Evolutionary conservation across 2,329 filamentous ascomycete species (phyloP), one percentile per base, ranked within the genome.

Genomic region (Alternaria burnsii): DNA sequence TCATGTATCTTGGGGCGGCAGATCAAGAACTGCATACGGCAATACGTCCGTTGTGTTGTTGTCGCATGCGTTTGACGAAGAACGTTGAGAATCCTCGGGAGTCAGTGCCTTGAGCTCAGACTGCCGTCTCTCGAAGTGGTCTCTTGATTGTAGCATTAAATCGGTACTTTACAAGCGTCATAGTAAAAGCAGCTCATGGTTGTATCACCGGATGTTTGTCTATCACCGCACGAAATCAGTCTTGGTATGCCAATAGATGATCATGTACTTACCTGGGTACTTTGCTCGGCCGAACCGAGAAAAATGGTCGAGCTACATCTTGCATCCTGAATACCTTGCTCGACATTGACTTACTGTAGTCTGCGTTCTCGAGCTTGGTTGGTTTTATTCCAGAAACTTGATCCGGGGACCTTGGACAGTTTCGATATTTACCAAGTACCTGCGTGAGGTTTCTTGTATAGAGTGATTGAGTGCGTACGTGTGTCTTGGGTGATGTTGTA

Each of bases 51-150:
- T 22, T 16, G 38, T 36, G 34, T 24, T 20, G 34, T 11, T 38
- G 30, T 38, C 30, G 22, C 30, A 36, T 38, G 20, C 32, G 32
- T 50, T 36, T 36, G 46, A 50, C 20, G 20, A 36, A 38, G 30
- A 50, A 24, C 32, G 8, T 34, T 11, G 10, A 16, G 32, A 36
- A 32, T 50, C 20, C 9, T 34, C 14, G 16, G 22, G 32, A 36
- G 46, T 50, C 46, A 38, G 46, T 50, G 46, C 30, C 46, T 36
- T 50, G 46, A 24, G 32, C 30, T 50, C 32, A 50, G 46, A 36
- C 46, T 50, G 32, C 32, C 40, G 40, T 20, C 20, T 42, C 10
- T 18, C 20, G 11, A 9, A 10, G 11, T 42, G 40, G 2, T 11
- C 20, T 24, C 2, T 42, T 12, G 16, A 5, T 5, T 42, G 22